Evolutionary conservation across 2,329 filamentous ascomycete species (phyloP).

Genomic region (Bisporella sp.): DNA sequence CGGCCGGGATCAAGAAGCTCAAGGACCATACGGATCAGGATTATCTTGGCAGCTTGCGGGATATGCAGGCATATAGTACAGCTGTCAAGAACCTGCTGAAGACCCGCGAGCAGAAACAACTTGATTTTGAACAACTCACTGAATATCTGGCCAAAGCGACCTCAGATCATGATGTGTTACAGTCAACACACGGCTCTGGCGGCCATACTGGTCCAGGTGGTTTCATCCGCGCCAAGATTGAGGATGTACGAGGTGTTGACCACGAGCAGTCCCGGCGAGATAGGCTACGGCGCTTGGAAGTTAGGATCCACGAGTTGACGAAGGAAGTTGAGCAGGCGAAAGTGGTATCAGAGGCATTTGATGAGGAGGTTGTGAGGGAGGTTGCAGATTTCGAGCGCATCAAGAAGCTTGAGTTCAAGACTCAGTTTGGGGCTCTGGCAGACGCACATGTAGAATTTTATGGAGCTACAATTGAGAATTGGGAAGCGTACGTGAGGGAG

Average conservation of each 20-base stretch:
- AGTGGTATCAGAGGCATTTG: constrained; percentile 83
- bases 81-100: constrained; percentile 84
- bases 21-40: constrained; percentile 92
- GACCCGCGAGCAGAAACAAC: constrained; percentile 92
- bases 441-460: constrained; percentile 87
- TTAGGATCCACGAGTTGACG: constrained; percentile 87
- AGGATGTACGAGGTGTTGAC: constrained; percentile 93
- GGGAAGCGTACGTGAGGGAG: constrained; percentile 84
- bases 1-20: constrained; percentile 68
- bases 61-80: constrained; percentile 93
- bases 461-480: constrained; percentile 68
- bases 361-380: constrained; percentile 92
- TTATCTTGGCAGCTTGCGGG: constrained; percentile 84
- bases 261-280: constrained; percentile 88
- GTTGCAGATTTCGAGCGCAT: constrained; percentile 93
- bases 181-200: constrained; percentile 52
- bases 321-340: constrained; percentile 83
- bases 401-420: constrained; percentile 87
- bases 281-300: constrained; percentile 79
- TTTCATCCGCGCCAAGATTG: constrained; percentile 89
- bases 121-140: constrained; percentile 92
- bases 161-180: constrained; percentile 65
- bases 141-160: constrained; percentile 93
- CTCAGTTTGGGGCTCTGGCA: constrained; percentile 75
- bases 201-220: constrained; percentile 70